phyloP scores from a whole-genome alignment of 1,284 basidiomycete genomes.

The Leccinum fuscescens region DNA sequence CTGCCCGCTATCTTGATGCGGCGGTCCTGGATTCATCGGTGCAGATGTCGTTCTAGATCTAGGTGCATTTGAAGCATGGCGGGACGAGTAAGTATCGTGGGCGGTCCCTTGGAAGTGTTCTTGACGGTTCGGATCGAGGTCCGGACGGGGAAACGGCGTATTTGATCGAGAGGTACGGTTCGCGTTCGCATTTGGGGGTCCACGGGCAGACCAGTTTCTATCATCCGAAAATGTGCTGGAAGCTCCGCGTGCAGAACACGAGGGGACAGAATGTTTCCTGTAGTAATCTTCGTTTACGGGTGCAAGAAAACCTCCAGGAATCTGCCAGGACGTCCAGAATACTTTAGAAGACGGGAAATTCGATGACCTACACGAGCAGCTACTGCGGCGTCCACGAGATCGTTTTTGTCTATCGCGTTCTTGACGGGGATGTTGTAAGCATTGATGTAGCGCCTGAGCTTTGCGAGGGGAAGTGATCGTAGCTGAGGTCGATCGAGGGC shows the following conservation, averaged over 20 bases:
- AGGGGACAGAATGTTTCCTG: constrained; percentile 64
- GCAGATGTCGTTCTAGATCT: constrained; percentile 26
- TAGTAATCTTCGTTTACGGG: constrained; percentile 52
- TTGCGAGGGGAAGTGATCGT: constrained; percentile 52
- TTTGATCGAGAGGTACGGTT: constrained; percentile 14
- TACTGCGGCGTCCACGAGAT: constrained; percentile 64
- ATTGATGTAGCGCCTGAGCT: constrained; percentile 64
- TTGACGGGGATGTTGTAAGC: constrained; percentile 67
- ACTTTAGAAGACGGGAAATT: not conserved
- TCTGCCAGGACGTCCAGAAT: constrained; percentile 27
- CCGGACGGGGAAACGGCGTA: constrained; percentile 37
- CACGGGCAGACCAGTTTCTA: constrained; percentile 18
- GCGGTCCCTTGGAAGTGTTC: constrained; percentile 24
- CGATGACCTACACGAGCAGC: constrained; percentile 46
- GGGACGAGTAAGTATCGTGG: constrained; percentile 20
- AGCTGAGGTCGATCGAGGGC: constrained; percentile 58
- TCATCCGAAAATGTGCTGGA: constrained; percentile 27
- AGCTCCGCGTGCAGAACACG: constrained; percentile 34
- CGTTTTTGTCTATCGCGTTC: constrained; percentile 71
- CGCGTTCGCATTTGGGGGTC: constrained; percentile 12
- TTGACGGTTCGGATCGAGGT: constrained; percentile 36
- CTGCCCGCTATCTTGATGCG: constrained; percentile 14
- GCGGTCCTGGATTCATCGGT: constrained; percentile 17
- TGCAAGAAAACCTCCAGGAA: constrained; percentile 25
- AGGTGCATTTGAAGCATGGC: constrained; percentile 4